Conservation (phyloP, 2,329 filamentous ascomycete genomes). For the Penicillium sp. region DNA sequence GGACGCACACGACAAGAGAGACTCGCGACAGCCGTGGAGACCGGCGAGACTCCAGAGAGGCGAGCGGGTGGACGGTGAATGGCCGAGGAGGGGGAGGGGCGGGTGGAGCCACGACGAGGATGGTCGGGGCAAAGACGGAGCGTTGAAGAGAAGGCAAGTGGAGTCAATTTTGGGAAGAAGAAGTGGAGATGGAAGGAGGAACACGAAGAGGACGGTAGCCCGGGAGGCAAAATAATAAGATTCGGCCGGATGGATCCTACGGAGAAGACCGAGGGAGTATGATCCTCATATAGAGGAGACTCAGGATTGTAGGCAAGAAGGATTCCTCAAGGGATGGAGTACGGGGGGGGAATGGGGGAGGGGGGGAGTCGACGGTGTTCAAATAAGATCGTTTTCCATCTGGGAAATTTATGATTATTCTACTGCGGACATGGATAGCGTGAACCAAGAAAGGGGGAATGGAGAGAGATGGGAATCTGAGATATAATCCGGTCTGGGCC, state of each 20-base stretch:
- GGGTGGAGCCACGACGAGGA: constrained; percentile 19
- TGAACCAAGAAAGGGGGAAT: constrained; percentile 3
- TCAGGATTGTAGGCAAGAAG: not conserved
- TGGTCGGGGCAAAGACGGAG: not conserved
- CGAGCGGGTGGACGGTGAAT: constrained; percentile 25
- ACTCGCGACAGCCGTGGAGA: not conserved
- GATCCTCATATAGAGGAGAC: no score
- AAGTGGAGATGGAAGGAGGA: not conserved
- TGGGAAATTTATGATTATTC: not conserved
- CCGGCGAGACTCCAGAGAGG: constrained; percentile 10
- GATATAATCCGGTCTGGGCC: no score
- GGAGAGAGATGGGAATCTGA: not conserved
- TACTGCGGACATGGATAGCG: not conserved
- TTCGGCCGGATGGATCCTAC: not conserved
- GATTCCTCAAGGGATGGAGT: not conserved
- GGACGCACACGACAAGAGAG: constrained; percentile 14
- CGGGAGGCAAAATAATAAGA: not conserved
- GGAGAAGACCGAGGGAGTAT: not conserved
- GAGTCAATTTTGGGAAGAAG: not conserved
- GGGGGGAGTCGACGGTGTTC: not conserved
- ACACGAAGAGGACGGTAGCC: not conserved
- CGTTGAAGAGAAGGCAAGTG: not conserved
- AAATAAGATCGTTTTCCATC: not conserved
- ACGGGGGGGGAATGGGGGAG: no score
- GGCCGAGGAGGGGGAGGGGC: constrained; percentile 13